Percentiles rank a stretch among this genome's conserved stretches.
Conservation (phyloP, 495 filamentous ascomycete genomes). For the Cercophora scortea region DNA sequence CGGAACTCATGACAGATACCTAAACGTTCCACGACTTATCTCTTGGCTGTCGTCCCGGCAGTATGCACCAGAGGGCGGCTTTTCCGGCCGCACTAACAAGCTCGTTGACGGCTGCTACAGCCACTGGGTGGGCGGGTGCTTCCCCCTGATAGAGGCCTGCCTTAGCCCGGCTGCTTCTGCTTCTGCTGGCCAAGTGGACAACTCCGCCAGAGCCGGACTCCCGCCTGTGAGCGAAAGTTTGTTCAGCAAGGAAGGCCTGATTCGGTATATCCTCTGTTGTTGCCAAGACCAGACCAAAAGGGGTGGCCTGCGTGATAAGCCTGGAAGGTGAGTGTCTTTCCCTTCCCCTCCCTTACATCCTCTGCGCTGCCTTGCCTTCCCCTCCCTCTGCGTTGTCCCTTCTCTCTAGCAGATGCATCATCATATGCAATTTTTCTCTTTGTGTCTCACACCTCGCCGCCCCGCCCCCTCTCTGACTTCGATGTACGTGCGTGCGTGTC, state of each 20-base stretch:
- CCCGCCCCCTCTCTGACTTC: too few relatives aligned
- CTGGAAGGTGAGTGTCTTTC: conserved; percentile 61
- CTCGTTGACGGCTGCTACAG: conserved; percentile 96
- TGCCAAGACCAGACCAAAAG: conserved; percentile 61
- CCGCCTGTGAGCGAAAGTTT: conserved; percentile 30
- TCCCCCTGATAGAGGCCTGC: conserved; percentile 81
- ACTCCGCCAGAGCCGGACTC: background rate
- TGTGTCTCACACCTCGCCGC: too few relatives aligned
- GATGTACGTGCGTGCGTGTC: too few relatives aligned
- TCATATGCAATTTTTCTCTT: background rate
- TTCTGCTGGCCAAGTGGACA: too few relatives aligned
- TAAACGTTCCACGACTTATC: conserved; percentile 69
- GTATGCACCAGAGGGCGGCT: conserved; percentile 85
- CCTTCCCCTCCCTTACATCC: conserved; percentile 1
- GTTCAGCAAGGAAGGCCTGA: conserved; percentile 78
- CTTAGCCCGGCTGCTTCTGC: conserved; percentile 28
- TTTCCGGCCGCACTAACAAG: conserved; percentile 93
- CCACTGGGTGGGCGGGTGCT: conserved; percentile 94
- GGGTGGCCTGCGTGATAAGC: conserved; percentile 91
- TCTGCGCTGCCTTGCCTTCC: background rate
- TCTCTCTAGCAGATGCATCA: background rate
- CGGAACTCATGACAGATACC: conserved; percentile 44
- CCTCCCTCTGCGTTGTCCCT: conserved; percentile 4
- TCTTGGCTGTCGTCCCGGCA: conserved; percentile 86
- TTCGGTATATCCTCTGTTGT: conserved; percentile 80